These are phyloP conservation scores for Ophiostoma perfectum DNA, from an alignment of 2,329 filamentous ascomycete genomes.

Conservation along the genomic window DNA sequence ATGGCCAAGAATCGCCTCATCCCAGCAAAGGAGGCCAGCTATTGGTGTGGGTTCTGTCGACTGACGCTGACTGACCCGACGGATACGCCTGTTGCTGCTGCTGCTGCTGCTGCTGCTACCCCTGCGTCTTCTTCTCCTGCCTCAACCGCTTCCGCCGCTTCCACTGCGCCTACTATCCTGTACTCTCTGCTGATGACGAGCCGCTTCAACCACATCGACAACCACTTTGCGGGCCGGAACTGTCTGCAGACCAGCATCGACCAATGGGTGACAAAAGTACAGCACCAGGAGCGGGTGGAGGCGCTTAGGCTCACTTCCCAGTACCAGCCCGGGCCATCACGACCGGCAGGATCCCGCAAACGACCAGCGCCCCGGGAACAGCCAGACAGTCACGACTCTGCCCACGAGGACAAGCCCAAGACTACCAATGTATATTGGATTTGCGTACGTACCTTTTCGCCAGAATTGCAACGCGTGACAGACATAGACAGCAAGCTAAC, in stretches of 20 bases:
- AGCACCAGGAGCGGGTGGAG: not conserved
- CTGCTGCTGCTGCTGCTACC: not conserved
- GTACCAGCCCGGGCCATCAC: too few relatives aligned
- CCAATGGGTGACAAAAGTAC: not conserved
- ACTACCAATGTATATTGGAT: too few relatives aligned
- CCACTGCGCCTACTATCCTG: not conserved
- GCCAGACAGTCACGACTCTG: too few relatives aligned
- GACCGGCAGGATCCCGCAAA: too few relatives aligned
- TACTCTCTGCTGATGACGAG: slow-evolving; percentile 35
- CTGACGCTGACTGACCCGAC: slow-evolving; percentile 46
- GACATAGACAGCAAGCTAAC: too few relatives aligned
- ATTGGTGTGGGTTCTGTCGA: slow-evolving; percentile 85
- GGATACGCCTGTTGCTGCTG: slow-evolving; percentile 8
- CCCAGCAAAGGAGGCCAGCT: slow-evolving; percentile 57
- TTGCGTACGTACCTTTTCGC: too few relatives aligned
- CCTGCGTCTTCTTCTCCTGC: not conserved
- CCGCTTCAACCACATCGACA: slow-evolving; percentile 55
- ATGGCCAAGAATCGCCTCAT: slow-evolving; percentile 56
- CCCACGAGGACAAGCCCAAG: too few relatives aligned
- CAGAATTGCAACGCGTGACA: too few relatives aligned
- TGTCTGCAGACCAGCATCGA: slow-evolving; percentile 17
- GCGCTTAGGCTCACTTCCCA: too few relatives aligned
- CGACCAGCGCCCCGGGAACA: too few relatives aligned
- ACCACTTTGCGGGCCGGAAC: slow-evolving; percentile 57
- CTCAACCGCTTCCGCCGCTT: not conserved